Evolutionary conservation across 345 rosid species (phyloP), one percentile per base, ranked within the genome.

Genomic region (Citrus inodora): DNA sequence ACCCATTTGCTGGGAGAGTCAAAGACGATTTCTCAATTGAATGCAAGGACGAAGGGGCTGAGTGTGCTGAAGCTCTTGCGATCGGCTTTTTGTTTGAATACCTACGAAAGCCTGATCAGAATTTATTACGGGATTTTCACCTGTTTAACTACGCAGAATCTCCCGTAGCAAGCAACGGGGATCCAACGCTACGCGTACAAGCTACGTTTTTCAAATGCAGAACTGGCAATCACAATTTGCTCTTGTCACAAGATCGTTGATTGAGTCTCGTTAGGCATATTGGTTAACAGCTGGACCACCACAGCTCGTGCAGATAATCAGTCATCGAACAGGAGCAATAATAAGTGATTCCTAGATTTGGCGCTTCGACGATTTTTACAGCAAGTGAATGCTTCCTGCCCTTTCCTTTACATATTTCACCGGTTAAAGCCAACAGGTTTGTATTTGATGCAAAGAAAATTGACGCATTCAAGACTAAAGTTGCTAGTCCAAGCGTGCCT

Each of bases 361-460:
- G 5, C 5, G 58, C 56, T 1, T 55, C 58, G 2, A 40, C 72
- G 0, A 14, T 69, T 24, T 69, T 42, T 33, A 22, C 37, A 5
- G 35, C 67, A 28, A 14, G 5, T 27, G 67, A 58, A 21, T 58
- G 13, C 10, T 58, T 7, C 25, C 28, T 58, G 25, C 25, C 10
- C 10, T 0, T 58, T 46, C 53, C 53, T 46, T 10, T 2, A 10
- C 17, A 46, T 46, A 10, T 46, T 46, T 30, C 6, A 60, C 73
- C 1, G 8, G 64, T 40, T 35, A 37, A 70, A 1, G n/a, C 35
- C 0, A 83, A 73, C 19, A 67, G 85, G 75, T 70, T 73, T 28
- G 70, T 81, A 3, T 71, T 80, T 33, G 70, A 81, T n/a, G 27
- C 80, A 25, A 35, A 82, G 0, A 77, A 74, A 76, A 75, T 87